Conservation (phyloP, 306 rosid genomes). For the Prinsepia uniflora region DNA sequence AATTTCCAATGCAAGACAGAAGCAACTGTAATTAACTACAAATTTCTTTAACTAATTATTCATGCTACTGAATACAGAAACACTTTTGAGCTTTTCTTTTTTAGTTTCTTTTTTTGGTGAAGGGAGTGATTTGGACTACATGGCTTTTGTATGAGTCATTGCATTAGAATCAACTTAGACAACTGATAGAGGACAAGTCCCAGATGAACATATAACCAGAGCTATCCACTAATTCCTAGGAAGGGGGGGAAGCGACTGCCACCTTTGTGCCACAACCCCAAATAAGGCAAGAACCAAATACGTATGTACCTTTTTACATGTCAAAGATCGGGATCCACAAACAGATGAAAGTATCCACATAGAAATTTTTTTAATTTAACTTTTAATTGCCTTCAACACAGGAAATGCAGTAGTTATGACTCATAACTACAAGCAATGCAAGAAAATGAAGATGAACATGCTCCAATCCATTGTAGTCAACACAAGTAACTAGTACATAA, state of each 20-base stretch:
- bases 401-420: background rate
- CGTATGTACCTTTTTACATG: background rate
- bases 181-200: background rate
- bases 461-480: background rate
- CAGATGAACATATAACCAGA: background rate
- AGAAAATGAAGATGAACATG: background rate
- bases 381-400: background rate
- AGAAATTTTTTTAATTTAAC: background rate
- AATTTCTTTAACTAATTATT: background rate
- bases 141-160: background rate
- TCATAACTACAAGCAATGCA: background rate
- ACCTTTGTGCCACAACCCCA: too few species aligned
- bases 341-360: background rate
- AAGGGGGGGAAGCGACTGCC: background rate
- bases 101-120: too few species aligned
- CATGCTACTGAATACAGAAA: background rate
- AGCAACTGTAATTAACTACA: background rate
- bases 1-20: background rate
- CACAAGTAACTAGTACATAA: background rate
- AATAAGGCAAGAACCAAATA: background rate
- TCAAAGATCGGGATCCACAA: background rate
- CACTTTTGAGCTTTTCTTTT: background rate
- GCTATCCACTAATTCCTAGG: background rate
- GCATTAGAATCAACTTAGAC: background rate
- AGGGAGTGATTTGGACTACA: background rate